Evolutionary conservation across 2,329 filamentous ascomycete genomes (phyloP).

Genomic region (Xylariomycetidae sp.): DNA sequence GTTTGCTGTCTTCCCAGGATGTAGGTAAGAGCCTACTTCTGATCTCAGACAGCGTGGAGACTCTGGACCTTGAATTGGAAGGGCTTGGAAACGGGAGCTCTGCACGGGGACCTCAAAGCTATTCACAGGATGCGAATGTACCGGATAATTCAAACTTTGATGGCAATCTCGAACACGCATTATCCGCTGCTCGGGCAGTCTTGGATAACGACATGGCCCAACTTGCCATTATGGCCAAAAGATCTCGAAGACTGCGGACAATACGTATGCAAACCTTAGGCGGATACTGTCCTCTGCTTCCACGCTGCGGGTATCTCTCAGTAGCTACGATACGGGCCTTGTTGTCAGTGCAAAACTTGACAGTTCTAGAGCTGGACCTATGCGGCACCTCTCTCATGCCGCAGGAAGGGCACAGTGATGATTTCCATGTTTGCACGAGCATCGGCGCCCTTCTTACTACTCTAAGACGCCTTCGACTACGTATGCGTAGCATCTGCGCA

Average conservation of each 20-base stretch:
- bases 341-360: not conserved
- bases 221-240: slow-evolving; percentile 4
- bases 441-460: slow-evolving; percentile 1
- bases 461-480: slow-evolving; percentile 5
- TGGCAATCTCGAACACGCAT: not conserved
- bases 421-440: not conserved
- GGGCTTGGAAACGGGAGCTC: not conserved
- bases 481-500: slow-evolving; percentile 7
- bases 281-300: not conserved
- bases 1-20: slow-evolving; percentile 2
- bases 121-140: not conserved
- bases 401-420: not conserved
- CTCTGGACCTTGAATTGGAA: slow-evolving; percentile 2
- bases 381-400: not conserved
- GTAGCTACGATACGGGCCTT: not conserved
- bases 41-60: slow-evolving; percentile 2
- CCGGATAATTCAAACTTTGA: too few relatives aligned
- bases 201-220: slow-evolving; percentile 4
- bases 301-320: not conserved
- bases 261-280: slow-evolving; percentile 2
- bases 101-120: not conserved
- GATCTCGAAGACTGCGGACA: slow-evolving; percentile 5
- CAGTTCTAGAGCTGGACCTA: not conserved
- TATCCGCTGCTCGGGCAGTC: not conserved
- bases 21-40: not conserved